Conservation (phyloP, 805 yeast genomes). For the Torulaspora maleeae region DNA sequence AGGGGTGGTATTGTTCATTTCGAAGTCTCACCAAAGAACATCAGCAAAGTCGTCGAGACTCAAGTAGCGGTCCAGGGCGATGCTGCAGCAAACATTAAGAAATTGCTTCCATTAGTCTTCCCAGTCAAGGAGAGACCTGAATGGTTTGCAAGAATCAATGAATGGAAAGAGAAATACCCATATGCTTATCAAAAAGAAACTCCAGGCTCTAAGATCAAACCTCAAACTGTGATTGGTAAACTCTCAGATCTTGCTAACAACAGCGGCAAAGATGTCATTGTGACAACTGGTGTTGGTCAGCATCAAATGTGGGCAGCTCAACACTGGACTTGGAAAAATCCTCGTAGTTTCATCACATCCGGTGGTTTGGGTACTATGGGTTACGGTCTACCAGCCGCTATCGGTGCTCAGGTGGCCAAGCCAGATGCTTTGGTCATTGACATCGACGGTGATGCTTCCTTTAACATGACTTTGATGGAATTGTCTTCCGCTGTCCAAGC, state of each 20-base stretch:
- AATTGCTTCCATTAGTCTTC: conserved; percentile 66
- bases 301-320: conserved; percentile 99
- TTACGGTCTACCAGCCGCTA: conserved; percentile 93
- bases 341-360: conserved; percentile 92
- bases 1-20: conserved; percentile 97
- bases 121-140: conserved; percentile 62
- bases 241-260: conserved; percentile 63
- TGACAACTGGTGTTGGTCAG: conserved; percentile 98
- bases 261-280: conserved; percentile 64
- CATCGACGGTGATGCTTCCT: conserved; percentile 98
- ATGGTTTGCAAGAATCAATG: conserved; percentile 71
- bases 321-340: conserved; percentile 88
- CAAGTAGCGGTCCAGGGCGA: conserved; percentile 97
- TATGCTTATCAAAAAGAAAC: conserved; percentile 77
- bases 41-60: conserved; percentile 94
- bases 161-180: conserved; percentile 86
- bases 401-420: conserved; percentile 94
- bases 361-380: conserved; percentile 99
- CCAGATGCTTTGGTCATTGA: conserved; percentile 95
- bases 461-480: conserved; percentile 95
- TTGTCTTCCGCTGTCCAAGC: conserved; percentile 93
- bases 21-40: conserved; percentile 94
- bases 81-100: conserved; percentile 69
- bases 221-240: conserved; percentile 84
- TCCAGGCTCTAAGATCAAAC: conserved; percentile 76